Base-by-base conservation (phyloP, 306 rosid species). In the Ormosia semicastrata region DNA sequence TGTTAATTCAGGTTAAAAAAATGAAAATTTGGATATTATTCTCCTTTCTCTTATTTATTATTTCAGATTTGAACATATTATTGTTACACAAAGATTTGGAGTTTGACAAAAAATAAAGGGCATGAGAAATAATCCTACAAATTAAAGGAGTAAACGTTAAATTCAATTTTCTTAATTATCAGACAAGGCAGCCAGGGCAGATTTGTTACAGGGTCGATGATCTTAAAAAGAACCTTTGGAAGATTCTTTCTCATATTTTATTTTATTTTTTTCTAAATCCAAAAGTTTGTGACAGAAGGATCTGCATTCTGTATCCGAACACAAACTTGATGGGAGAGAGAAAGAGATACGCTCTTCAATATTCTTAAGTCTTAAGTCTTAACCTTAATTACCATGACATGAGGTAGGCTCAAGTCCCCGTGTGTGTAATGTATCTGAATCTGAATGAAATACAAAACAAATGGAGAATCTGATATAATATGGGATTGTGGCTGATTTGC, bases 331-430 rank as follows among this genome's bases (percentile, higher is more conserved):
- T 8, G 1, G 11, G 49, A 39, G 50, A 66, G 52, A 67, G 58
- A 69, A 10, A 54, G 30, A 57, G 12, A 29, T 29, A 58, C 13
- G n/a, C 5, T 44, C 24, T 69, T 69, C 7, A 79, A 65, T 47
- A 39, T 66, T 58, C 24, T 24, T 24, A 24, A 0, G 2, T 32
- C 9, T 6, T 1, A 37, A 79, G 53, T 14, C 14, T 39, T 44
- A 76, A 85, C 79, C 79, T 82, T 87, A 85, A 82, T 24, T 24
- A 24, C 75, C 76, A 73, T 30, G 46, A 66, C 66, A 53, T 43
- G 71, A 36, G 50, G 73, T 72, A 83, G 90, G 87, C 82, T 76
- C 92, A 82, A 88, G 83, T 89, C 73, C 92, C 87, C 90, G 87
- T 86, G 89, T 85, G 87, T 73, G 50, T 79, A 32, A 49, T 32